A percentile compares a stretch with the other conserved stretches of the same genome.
phyloP scores from a whole-genome alignment of 805 yeast genomes.

The Sungouiella thailandica region DNA sequence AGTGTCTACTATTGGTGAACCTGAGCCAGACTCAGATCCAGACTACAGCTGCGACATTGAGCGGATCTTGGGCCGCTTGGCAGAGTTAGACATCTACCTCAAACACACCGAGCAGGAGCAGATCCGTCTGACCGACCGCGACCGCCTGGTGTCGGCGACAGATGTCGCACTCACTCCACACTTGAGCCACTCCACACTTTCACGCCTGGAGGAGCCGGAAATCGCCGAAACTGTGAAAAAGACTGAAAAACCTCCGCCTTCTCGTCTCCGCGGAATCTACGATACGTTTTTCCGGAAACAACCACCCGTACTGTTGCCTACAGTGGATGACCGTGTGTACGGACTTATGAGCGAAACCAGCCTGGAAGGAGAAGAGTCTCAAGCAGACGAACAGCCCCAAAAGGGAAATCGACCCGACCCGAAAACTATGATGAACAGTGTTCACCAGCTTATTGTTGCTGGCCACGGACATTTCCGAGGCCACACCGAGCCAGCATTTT shows the following conservation, averaged over 20 bases:
- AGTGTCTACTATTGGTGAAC: background rate
- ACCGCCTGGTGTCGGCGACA: too few species aligned
- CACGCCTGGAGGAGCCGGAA: background rate
- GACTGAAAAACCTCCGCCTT: too few species aligned
- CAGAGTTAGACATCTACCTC: slow-evolving; percentile 13
- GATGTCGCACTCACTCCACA: background rate
- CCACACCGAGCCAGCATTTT: too few species aligned
- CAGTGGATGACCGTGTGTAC: too few species aligned
- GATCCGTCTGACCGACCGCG: background rate
- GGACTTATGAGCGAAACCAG: slow-evolving; percentile 22
- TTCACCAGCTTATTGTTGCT: slow-evolving; percentile 19
- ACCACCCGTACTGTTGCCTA: background rate
- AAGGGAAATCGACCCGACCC: slow-evolving; percentile 6
- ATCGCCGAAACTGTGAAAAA: too few species aligned
- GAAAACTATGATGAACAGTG: slow-evolving; percentile 26
- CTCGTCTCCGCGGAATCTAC: slow-evolving; percentile 2
- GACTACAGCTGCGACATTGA: slow-evolving; percentile 13
- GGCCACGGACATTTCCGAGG: slow-evolving; percentile 14
- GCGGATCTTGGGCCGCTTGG: slow-evolving; percentile 14
- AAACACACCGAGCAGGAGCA: background rate
- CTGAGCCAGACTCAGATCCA: background rate
- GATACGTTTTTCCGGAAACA: background rate
- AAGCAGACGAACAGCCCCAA: background rate
- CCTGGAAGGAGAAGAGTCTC: slow-evolving; percentile 1
- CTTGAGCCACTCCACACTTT: background rate